Evolutionary conservation across 2,329 filamentous ascomycete species (phyloP).

Genomic region (Aspergillus brasiliensis): DNA sequence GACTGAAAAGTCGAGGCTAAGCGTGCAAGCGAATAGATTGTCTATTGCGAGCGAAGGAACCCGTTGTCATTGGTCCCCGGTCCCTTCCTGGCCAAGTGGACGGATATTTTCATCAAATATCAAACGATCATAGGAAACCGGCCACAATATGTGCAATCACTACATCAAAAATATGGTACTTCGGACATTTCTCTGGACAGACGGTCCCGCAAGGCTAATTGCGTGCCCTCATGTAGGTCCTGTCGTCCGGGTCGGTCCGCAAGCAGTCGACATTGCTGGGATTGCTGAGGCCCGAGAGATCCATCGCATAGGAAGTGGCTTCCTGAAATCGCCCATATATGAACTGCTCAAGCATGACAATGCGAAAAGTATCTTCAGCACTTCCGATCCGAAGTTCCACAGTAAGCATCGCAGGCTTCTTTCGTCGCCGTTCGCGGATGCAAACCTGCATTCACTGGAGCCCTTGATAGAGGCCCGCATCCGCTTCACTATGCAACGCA

Average conservation of each 20-base stretch:
- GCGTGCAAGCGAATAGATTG: neutral
- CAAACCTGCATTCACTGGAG: constrained; percentile 39
- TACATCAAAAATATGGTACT: constrained; percentile 19
- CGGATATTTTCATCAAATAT: constrained; percentile 9
- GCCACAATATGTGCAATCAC: constrained; percentile 17
- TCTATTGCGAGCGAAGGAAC: neutral
- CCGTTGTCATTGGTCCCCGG: constrained; percentile 12
- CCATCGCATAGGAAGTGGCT: constrained; percentile 36
- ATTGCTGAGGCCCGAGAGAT: constrained; percentile 34
- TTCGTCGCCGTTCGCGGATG: constrained; percentile 47
- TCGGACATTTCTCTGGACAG: neutral
- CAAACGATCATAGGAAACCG: constrained; percentile 12
- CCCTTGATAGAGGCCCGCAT: constrained; percentile 40
- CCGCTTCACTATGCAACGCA: constrained; percentile 46
- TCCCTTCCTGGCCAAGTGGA: constrained; percentile 14
- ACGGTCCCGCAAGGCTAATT: neutral
- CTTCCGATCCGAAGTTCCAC: constrained; percentile 41
- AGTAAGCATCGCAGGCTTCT: constrained; percentile 34
- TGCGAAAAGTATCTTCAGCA: constrained; percentile 45
- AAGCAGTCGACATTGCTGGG: constrained; percentile 44
- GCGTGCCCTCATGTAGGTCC: constrained; percentile 24
- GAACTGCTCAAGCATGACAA: constrained; percentile 17
- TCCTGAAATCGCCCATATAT: constrained; percentile 40
- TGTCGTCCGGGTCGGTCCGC: constrained; percentile 32
- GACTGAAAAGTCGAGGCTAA: neutral